A percentile compares a stretch with the other conserved stretches of the same genome.
These are phyloP conservation scores for Mortierella sp. DNA, from an alignment of 371 early-diverging fungal species.

Conservation along the genomic window DNA sequence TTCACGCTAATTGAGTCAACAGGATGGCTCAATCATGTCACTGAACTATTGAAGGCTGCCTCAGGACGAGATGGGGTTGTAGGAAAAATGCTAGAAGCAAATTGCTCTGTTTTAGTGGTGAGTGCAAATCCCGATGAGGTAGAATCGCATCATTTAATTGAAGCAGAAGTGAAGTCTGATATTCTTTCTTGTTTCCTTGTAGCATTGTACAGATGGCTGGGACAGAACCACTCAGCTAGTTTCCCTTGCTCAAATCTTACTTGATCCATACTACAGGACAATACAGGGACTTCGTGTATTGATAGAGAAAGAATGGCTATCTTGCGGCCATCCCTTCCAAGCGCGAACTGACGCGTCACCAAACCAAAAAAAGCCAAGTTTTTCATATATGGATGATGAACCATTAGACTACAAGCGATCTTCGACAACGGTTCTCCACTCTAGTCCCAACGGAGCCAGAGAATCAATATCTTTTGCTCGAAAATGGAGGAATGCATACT, in stretches of 20 bases:
- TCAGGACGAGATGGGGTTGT: constrained; percentile 57
- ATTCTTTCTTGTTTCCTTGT: not conserved
- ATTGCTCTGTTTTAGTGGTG: constrained; percentile 58
- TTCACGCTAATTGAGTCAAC: constrained; percentile 49
- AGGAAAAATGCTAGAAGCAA: constrained; percentile 47
- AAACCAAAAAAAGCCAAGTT: constrained; percentile 15
- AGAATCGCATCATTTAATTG: not conserved
- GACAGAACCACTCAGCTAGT: constrained; percentile 61
- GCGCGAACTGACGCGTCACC: constrained; percentile 37
- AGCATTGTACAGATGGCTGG: constrained; percentile 64
- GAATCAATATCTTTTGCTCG: constrained; percentile 25
- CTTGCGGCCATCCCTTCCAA: constrained; percentile 58
- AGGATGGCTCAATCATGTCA: constrained; percentile 56
- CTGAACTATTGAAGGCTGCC: constrained; percentile 57
- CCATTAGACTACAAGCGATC: constrained; percentile 11
- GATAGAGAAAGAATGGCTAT: constrained; percentile 61
- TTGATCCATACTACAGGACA: constrained; percentile 60
- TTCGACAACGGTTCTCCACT: constrained; percentile 14
- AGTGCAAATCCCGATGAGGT: constrained; percentile 1
- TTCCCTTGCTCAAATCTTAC: constrained; percentile 55
- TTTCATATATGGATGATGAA: constrained; percentile 7
- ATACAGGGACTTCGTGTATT: constrained; percentile 57
- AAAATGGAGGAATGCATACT: not conserved
- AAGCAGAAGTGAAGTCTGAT: not conserved
- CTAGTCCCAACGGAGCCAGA: constrained; percentile 47